Percentiles rank a stretch among this genome's conserved stretches.
Evolutionary conservation across 2,329 filamentous ascomycete species (phyloP).

Genomic region (Botrytis galanthina): DNA sequence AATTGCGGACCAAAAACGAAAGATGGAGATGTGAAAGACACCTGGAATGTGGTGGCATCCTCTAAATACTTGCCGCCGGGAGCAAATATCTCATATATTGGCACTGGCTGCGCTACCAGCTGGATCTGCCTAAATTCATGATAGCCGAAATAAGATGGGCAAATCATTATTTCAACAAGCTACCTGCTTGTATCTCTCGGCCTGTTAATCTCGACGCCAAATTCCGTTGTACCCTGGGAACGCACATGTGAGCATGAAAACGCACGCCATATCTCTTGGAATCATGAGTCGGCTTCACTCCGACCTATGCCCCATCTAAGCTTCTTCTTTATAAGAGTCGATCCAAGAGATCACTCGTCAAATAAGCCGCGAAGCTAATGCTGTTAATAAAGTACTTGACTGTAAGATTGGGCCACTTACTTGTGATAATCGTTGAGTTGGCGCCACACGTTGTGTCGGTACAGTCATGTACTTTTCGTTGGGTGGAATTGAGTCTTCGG

Average conservation of each 20-base stretch:
- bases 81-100: slow-evolving; percentile 58
- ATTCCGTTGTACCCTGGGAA: neutral
- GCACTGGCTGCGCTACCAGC: slow-evolving; percentile 87
- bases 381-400: slow-evolving; percentile 26
- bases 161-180: neutral
- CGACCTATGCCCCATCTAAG: neutral
- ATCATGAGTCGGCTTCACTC: neutral
- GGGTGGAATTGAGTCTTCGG: neutral
- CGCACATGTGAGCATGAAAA: neutral
- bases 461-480: slow-evolving; percentile 16
- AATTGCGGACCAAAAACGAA: slow-evolving; percentile 77
- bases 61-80: slow-evolving; percentile 52
- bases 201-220: neutral
- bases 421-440: slow-evolving; percentile 72
- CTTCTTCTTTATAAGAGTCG: neutral
- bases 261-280: neutral
- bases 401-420: slow-evolving; percentile 45
- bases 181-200: neutral
- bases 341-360: slow-evolving; percentile 30
- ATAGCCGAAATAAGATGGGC: neutral
- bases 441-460: slow-evolving; percentile 52
- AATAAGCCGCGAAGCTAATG: slow-evolving; percentile 37
- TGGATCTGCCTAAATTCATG: slow-evolving; percentile 57
- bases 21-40: slow-evolving; percentile 65
- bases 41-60: slow-evolving; percentile 65